Conservation (phyloP, 345 rosid species). For the Toxicodendron radicans region DNA sequence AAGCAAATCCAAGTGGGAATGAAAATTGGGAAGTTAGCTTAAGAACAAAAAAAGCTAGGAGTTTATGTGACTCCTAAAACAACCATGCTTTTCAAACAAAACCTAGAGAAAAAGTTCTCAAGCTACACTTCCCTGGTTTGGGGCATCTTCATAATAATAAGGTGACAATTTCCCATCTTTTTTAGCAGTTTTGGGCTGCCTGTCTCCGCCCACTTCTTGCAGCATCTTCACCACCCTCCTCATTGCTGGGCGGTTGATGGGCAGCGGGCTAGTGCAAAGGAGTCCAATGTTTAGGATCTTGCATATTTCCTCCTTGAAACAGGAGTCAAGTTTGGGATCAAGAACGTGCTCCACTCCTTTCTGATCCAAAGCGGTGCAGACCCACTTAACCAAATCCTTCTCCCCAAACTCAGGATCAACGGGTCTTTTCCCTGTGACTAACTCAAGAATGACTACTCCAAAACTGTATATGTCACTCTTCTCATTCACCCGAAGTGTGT, state of each 20-base stretch:
- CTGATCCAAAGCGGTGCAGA: conserved; percentile 70
- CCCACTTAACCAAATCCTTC: conserved; percentile 95
- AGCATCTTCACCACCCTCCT: conserved; percentile 89
- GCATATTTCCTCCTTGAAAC: conserved; percentile 85
- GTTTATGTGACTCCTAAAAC: conserved; percentile 12
- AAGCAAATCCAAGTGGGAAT: conserved; percentile 24
- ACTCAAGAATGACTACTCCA: conserved; percentile 90
- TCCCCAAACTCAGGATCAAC: conserved; percentile 87
- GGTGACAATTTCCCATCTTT: conserved; percentile 90
- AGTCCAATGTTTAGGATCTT: conserved; percentile 85
- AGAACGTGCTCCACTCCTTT: conserved; percentile 79
- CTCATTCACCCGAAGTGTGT: conserved; percentile 96
- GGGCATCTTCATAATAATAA: conserved; percentile 78
- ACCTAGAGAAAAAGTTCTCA: conserved; percentile 31
- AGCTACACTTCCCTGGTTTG: conserved; percentile 78
- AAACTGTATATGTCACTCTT: conserved; percentile 99
- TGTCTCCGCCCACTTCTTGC: conserved; percentile 68
- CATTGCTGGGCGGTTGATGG: conserved; percentile 96
- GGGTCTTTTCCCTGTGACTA: conserved; percentile 80
- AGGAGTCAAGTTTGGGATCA: conserved; percentile 73
- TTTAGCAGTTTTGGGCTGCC: conserved; percentile 28
- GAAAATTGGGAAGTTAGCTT: conserved; percentile 21
- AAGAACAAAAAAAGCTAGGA: conserved; percentile 21
- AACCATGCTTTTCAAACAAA: conserved; percentile 5
- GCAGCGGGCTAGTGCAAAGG: conserved; percentile 82